Evolutionary conservation across 2,329 filamentous ascomycete genomes (phyloP).

Genomic region (Arthrinium puccinioides): DNA sequence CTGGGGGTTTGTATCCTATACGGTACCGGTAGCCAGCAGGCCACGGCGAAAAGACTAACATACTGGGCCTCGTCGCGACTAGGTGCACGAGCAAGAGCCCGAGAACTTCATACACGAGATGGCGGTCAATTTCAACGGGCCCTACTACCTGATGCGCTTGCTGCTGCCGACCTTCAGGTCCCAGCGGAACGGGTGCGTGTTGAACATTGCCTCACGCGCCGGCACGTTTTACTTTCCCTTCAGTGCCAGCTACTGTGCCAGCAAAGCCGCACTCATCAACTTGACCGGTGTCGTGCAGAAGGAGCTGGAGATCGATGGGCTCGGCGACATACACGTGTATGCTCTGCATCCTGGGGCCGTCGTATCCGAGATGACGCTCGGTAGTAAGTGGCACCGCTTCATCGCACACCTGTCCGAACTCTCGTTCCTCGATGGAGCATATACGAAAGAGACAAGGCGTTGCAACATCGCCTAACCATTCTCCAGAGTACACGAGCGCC

Average conservation of each 20-base stretch:
- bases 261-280: conserved; percentile 24
- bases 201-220: conserved; percentile 23
- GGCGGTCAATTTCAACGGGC: conserved; percentile 22
- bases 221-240: conserved; percentile 20
- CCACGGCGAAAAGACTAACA: neutral
- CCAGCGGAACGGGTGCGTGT: conserved; percentile 18
- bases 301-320: conserved; percentile 19
- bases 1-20: neutral
- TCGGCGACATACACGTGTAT: conserved; percentile 20
- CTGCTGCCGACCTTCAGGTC: conserved; percentile 16
- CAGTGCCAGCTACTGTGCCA: conserved; percentile 23
- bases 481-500: conserved; percentile 13
- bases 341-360: conserved; percentile 23
- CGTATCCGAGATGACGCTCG: conserved; percentile 20
- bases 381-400: conserved; percentile 11
- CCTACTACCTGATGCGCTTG: conserved; percentile 22
- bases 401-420: neutral
- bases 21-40: neutral
- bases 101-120: conserved; percentile 18
- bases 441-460: too few species aligned
- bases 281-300: conserved; percentile 21
- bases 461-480: too few species aligned
- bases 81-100: conserved; percentile 18
- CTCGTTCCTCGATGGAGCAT: neutral
- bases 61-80: too few species aligned